Evolutionary conservation across 2,329 filamentous ascomycete species (phyloP), one percentile per base, ranked within the genome.

Genomic region (Fusarium nelsonii): DNA sequence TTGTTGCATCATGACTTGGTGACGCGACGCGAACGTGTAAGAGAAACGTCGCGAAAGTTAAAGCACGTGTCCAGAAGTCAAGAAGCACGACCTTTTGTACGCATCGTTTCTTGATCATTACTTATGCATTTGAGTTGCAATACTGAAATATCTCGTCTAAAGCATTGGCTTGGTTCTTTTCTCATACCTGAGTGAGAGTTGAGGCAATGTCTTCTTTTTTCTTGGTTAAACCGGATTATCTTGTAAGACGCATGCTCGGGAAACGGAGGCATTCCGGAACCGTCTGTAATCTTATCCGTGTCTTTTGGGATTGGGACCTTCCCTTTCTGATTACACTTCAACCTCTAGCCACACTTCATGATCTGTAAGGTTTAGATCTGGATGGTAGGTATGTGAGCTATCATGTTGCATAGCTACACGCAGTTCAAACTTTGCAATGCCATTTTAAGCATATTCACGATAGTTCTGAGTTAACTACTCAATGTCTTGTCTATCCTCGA

Each of bases 11-110:
- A 8, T n/a, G 12, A 6, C n/a, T 14, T 18, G 11, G 30, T 10
- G 43, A 58, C 66, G 66, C 66, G 66, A 52, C 66, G 66, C 63
- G 62, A 55, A 52, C 45, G 60, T 65, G 62, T 65, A 52, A 65
- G 46, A 65, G 59, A 41, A 39, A 32, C 37, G 53, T 46, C 60
- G 57, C 46, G 16, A 66, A 57, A 45, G 34, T 62, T 45, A 23
- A 63, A 37, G 45, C 45, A 64, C 40, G 39, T 46, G 58, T 44
- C 41, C 16, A 44, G 30, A 49, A 55, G 39, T 45, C 11, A 58
- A 49, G 44, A 50, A 37, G 8, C 7, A 15, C 8, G 8, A 36
- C 10, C 1, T 30, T 15, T 33, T 8, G n/a, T 10, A 39, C 15
- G 18, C 12, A 14, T 16, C 16, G n/a, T 12, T 37, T 9, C 2